These are phyloP conservation scores for Penicillium sp. DNA, from an alignment of 2,329 filamentous ascomycete genomes.

Conservation along the genomic window DNA sequence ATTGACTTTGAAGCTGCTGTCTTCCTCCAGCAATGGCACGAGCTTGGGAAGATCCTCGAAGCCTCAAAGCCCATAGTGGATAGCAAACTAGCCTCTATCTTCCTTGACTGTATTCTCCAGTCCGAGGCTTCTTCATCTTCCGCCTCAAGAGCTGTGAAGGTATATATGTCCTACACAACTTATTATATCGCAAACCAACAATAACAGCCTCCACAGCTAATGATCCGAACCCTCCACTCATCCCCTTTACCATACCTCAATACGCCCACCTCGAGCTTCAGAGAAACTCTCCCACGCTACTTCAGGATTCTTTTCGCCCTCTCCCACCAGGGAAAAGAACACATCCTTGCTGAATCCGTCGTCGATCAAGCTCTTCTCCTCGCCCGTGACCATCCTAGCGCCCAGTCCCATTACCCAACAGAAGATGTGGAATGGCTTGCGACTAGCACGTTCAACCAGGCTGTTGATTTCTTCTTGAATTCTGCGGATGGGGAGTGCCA, in stretches of 20 bases:
- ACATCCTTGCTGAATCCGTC: conserved; percentile 38
- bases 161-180: conserved; percentile 35
- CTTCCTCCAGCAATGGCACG: conserved; percentile 69
- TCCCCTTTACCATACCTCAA: conserved; percentile 55
- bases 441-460: conserved; percentile 59
- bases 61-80: conserved; percentile 33
- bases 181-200: background rate
- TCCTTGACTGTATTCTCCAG: conserved; percentile 69
- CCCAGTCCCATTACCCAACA: conserved; percentile 48
- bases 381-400: conserved; percentile 12
- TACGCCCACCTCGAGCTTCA: conserved; percentile 22
- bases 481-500: conserved; percentile 37
- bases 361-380: conserved; percentile 40
- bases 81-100: conserved; percentile 61
- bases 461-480: conserved; percentile 56
- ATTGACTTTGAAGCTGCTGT: conserved; percentile 81
- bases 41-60: conserved; percentile 65
- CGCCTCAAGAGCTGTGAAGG: conserved; percentile 43
- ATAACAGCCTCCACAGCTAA: conserved; percentile 54
- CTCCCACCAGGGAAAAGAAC: conserved; percentile 50
- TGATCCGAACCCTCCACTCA: conserved; percentile 69
- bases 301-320: conserved; percentile 77
- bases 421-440: conserved; percentile 65
- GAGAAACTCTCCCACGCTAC: conserved; percentile 71
- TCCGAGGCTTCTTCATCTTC: conserved; percentile 51